Percentiles rank a stretch among this genome's conserved stretches.
phyloP scores from a whole-genome alignment of 306 rosid species.

The Bauhinia variegata region DNA sequence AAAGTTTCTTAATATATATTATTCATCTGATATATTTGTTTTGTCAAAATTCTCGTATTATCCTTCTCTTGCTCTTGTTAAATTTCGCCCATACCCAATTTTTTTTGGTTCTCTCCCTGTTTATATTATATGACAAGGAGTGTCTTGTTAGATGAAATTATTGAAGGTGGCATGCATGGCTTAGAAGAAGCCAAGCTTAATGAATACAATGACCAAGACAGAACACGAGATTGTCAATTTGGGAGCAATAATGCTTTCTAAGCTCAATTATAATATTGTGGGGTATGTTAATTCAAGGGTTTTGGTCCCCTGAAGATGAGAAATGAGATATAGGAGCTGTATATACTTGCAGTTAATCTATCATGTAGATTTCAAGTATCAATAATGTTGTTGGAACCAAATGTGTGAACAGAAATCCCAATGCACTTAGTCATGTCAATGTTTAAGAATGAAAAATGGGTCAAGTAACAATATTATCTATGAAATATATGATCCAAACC shows the following conservation, averaged over 20 bases:
- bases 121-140: slow-evolving; percentile 32
- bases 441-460: neutral
- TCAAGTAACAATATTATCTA: too few species aligned
- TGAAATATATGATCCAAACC: neutral
- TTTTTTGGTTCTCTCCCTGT: too few species aligned
- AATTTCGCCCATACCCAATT: too few species aligned
- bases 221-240: slow-evolving; percentile 21
- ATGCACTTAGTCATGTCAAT: slow-evolving; percentile 7
- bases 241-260: slow-evolving; percentile 39
- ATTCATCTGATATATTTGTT: too few species aligned
- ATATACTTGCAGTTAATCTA: slow-evolving; percentile 26
- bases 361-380: slow-evolving; percentile 21
- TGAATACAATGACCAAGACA: slow-evolving; percentile 36
- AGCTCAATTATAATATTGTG: slow-evolving; percentile 40
- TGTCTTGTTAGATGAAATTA: slow-evolving; percentile 33
- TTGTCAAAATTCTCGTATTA: too few species aligned
- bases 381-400: slow-evolving; percentile 14
- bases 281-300: slow-evolving; percentile 16
- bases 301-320: slow-evolving; percentile 17
- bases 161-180: slow-evolving; percentile 33
- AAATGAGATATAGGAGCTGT: slow-evolving; percentile 30
- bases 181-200: slow-evolving; percentile 29
- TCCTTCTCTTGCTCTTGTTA: too few species aligned
- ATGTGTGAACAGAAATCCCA: slow-evolving; percentile 13
- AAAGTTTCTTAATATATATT: too few species aligned